These are phyloP conservation scores for Geoglossum cookeanum DNA, from an alignment of 2,329 filamentous ascomycete species.

Conservation along the genomic window DNA sequence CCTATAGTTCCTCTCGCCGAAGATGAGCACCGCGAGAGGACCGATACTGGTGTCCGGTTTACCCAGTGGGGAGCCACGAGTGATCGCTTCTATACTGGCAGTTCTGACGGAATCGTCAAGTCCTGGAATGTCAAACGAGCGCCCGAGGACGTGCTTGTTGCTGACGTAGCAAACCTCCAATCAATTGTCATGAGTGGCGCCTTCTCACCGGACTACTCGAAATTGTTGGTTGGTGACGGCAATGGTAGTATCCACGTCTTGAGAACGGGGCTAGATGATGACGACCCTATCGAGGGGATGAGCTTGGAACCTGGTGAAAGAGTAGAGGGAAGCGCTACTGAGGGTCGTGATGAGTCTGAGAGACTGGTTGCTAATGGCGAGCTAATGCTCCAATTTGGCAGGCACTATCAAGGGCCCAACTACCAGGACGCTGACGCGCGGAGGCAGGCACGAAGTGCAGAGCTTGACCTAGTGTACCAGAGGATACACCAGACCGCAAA, in stretches of 20 bases:
- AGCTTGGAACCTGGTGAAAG: conserved; percentile 13
- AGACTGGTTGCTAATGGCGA: not conserved
- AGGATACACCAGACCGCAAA: not conserved
- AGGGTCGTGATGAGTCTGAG: not conserved
- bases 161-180: conserved; percentile 28
- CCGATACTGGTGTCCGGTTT: conserved; percentile 38
- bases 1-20: not conserved
- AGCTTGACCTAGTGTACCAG: not conserved
- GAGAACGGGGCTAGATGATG: conserved; percentile 16
- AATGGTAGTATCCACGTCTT: conserved; percentile 35
- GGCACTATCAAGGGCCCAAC: not conserved
- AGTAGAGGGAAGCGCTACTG: not conserved
- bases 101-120: conserved; percentile 40
- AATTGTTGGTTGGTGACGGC: conserved; percentile 37
- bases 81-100: conserved; percentile 36
- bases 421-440: not conserved
- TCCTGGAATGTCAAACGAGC: conserved; percentile 37
- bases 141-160: conserved; percentile 29
- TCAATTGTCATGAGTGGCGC: conserved; percentile 38
- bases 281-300: conserved; percentile 11
- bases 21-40: conserved; percentile 27
- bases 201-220: conserved; percentile 35
- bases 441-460: not conserved
- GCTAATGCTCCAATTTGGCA: not conserved
- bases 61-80: conserved; percentile 35